Evolutionary conservation across 2,329 filamentous ascomycete genomes (phyloP).

Genomic region (Gnomoniopsis sp.): DNA sequence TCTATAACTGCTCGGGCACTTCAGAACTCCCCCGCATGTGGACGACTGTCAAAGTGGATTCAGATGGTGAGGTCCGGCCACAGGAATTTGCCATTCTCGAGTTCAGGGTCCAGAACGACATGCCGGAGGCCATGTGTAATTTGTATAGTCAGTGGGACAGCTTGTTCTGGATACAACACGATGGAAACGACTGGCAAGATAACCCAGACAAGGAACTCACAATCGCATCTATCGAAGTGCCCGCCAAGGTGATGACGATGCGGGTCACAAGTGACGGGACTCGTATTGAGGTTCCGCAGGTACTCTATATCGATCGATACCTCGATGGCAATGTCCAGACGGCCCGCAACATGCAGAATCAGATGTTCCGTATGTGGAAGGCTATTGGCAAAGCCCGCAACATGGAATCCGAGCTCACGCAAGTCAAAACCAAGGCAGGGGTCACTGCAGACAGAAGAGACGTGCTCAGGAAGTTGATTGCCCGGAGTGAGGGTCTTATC

Average conservation of each 20-base stretch:
- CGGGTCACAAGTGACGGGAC: conserved; percentile 17
- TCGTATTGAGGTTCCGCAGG: conserved; percentile 22
- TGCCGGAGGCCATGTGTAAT: conserved; percentile 69
- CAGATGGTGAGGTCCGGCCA: background rate
- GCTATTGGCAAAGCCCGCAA: conserved; percentile 15
- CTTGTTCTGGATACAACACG: conserved; percentile 26
- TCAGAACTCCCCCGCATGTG: conserved; percentile 7
- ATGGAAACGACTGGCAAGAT: conserved; percentile 2
- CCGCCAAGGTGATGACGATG: conserved; percentile 20
- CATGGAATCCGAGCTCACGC: conserved; percentile 1
- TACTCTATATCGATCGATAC: conserved; percentile 25
- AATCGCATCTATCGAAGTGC: conserved; percentile 12
- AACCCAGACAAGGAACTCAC: conserved; percentile 1
- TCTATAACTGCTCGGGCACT: conserved; percentile 27
- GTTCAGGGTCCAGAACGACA: conserved; percentile 65
- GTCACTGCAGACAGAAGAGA: conserved; percentile 8
- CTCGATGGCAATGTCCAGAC: conserved; percentile 18
- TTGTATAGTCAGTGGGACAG: conserved; percentile 34
- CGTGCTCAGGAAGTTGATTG: conserved; percentile 21
- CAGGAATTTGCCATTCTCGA: conserved; percentile 22
- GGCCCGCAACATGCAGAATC: conserved; percentile 18
- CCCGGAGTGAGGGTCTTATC: conserved; percentile 19
- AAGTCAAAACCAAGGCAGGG: conserved; percentile 3
- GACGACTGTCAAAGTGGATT: conserved; percentile 12
- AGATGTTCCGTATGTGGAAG: conserved; percentile 16